Percentiles rank a stretch among this genome's conserved stretches.
Evolutionary conservation across 148 eudicot genomes (phyloP).

Genomic region (Rhododendron kiyosumense): DNA sequence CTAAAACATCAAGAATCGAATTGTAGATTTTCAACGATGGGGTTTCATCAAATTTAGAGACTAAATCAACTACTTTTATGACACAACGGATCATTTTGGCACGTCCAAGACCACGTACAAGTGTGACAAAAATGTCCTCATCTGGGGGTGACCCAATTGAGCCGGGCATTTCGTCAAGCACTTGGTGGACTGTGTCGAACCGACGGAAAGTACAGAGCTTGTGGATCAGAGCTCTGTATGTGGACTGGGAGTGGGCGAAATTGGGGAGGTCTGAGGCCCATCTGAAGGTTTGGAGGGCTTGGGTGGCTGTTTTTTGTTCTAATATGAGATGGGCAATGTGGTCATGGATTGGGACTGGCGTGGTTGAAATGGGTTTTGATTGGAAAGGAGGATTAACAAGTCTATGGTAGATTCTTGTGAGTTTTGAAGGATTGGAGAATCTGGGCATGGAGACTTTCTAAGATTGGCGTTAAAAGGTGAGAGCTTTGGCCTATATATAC

Average conservation of each 20-base stretch:
- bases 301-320: conserved; percentile 55
- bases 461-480: not conserved
- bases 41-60: conserved; percentile 35
- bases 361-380: conserved; percentile 36
- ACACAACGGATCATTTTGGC: conserved; percentile 55
- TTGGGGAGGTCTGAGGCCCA: conserved; percentile 82
- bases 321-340: conserved; percentile 65
- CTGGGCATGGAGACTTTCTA: conserved; percentile 15
- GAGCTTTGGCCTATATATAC: not conserved
- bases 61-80: conserved; percentile 53
- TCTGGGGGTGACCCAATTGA: conserved; percentile 70
- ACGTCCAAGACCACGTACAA: conserved; percentile 66
- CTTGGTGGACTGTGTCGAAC: conserved; percentile 45
- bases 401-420: not conserved
- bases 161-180: conserved; percentile 86
- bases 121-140: conserved; percentile 67
- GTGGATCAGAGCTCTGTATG: conserved; percentile 70
- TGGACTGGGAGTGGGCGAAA: conserved; percentile 68
- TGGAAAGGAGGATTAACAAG: conserved; percentile 10
- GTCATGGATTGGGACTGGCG: conserved; percentile 50
- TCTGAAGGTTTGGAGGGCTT: conserved; percentile 75
- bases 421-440: conserved; percentile 12
- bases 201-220: conserved; percentile 67
- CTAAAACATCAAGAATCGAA: conserved; percentile 79
- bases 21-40: conserved; percentile 71